Percentiles rank a stretch among this genome's conserved stretches.
These are phyloP conservation scores for Asterophora parasitica DNA, from an alignment of 768 basidiomycete species.

Conservation along the genomic window DNA sequence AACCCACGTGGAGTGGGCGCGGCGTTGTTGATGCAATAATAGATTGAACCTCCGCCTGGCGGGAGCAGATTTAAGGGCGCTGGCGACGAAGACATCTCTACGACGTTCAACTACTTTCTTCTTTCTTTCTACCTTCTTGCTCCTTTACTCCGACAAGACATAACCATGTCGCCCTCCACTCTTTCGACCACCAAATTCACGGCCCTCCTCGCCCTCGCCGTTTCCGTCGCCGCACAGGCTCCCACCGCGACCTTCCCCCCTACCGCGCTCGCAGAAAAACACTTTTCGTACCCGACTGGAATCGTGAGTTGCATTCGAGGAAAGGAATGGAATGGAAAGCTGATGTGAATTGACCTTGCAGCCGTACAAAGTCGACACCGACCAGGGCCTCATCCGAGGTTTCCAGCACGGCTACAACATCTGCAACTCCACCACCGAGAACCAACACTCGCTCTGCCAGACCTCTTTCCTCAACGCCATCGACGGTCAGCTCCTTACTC, in stretches of 20 bases:
- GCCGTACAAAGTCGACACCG: conserved; percentile 36
- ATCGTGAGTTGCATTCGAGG: conserved; percentile 30
- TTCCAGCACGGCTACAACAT: conserved; percentile 59
- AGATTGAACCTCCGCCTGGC: conserved; percentile 13
- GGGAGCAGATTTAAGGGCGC: conserved; percentile 9
- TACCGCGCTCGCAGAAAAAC: conserved; percentile 42
- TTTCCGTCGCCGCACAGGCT: conserved; percentile 14
- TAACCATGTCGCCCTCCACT: conserved; percentile 41
- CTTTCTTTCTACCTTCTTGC: background rate
- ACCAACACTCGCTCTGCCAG: conserved; percentile 54
- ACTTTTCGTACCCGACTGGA: conserved; percentile 37
- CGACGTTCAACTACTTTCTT: conserved; percentile 7
- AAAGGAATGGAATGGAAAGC: too few relatives aligned
- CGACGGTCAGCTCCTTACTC: conserved; percentile 35
- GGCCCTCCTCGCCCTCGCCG: conserved; percentile 25
- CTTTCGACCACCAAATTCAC: conserved; percentile 29
- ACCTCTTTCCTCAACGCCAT: conserved; percentile 54
- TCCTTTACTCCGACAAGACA: too few relatives aligned
- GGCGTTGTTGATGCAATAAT: background rate
- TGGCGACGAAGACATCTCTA: background rate
- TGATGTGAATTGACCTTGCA: conserved; percentile 4
- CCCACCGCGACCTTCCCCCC: conserved; percentile 34
- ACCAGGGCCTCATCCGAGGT: conserved; percentile 27
- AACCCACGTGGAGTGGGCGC: too few relatives aligned
- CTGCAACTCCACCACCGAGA: conserved; percentile 65